These are phyloP conservation scores for Arctium minus DNA, from an alignment of 129 eudicot species.

Conservation along the genomic window DNA sequence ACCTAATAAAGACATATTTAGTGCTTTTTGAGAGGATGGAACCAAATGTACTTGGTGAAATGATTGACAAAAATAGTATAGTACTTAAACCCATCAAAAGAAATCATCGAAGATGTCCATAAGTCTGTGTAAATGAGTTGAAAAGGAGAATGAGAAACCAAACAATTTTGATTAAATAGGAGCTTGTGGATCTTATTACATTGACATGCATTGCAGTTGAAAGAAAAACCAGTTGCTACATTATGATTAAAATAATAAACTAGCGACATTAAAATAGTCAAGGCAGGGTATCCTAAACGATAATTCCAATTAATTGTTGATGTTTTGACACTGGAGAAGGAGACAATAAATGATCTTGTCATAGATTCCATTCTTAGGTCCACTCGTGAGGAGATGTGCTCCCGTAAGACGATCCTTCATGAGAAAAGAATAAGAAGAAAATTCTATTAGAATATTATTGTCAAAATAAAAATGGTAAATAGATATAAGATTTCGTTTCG, in stretches of 20 bases:
- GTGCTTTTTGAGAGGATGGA: background rate
- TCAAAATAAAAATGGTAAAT: too few relatives aligned
- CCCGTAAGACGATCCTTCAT: background rate
- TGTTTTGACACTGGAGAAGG: background rate
- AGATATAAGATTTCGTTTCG: background rate
- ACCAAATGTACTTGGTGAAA: background rate
- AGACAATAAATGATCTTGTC: background rate
- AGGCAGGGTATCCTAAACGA: conserved; percentile 1
- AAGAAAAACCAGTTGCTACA: background rate
- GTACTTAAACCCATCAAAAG: background rate
- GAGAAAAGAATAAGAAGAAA: background rate
- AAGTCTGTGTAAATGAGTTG: too few relatives aligned
- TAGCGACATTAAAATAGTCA: background rate
- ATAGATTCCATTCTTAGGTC: background rate
- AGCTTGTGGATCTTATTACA: too few relatives aligned
- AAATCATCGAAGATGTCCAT: background rate
- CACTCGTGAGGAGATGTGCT: background rate
- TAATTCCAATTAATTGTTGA: background rate
- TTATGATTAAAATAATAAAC: background rate
- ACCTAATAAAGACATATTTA: too few relatives aligned
- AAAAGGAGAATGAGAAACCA: too few relatives aligned
- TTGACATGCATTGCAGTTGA: too few relatives aligned
- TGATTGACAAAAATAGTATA: background rate
- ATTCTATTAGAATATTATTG: background rate
- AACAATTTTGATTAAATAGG: too few relatives aligned